These are phyloP conservation scores for Karstenula rhodostoma DNA, from an alignment of 2,329 filamentous ascomycete genomes.

Conservation along the genomic window DNA sequence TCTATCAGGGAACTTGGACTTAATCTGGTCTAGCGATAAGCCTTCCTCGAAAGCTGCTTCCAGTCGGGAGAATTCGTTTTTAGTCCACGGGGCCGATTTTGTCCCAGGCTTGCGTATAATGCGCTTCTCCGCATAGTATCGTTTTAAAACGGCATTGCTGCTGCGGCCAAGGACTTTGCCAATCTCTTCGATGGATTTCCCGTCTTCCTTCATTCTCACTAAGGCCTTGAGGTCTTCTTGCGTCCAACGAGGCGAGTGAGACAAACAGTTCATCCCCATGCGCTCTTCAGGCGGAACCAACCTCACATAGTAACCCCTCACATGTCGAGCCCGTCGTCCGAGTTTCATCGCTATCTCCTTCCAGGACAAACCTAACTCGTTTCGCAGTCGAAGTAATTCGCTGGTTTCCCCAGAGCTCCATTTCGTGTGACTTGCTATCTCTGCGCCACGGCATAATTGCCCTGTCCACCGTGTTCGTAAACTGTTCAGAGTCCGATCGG, in stretches of 20 bases:
- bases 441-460: neutral
- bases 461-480: neutral
- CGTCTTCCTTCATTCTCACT: neutral
- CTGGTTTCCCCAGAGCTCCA: neutral
- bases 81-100: neutral
- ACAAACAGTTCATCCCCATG: neutral
- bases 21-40: neutral
- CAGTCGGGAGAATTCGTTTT: neutral
- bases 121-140: neutral
- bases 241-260: no score
- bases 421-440: neutral
- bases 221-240: neutral
- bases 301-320: neutral
- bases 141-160: neutral
- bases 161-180: constrained; percentile 1
- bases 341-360: neutral
- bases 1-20: neutral
- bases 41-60: neutral
- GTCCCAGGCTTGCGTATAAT: neutral
- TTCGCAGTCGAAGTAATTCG: neutral
- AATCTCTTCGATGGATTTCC: neutral
- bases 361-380: neutral
- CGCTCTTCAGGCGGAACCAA: neutral
- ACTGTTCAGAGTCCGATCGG: neutral
- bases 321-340: neutral